phyloP scores from a whole-genome alignment of 2,329 filamentous ascomycete genomes.

The Hypoxylon sp. region DNA sequence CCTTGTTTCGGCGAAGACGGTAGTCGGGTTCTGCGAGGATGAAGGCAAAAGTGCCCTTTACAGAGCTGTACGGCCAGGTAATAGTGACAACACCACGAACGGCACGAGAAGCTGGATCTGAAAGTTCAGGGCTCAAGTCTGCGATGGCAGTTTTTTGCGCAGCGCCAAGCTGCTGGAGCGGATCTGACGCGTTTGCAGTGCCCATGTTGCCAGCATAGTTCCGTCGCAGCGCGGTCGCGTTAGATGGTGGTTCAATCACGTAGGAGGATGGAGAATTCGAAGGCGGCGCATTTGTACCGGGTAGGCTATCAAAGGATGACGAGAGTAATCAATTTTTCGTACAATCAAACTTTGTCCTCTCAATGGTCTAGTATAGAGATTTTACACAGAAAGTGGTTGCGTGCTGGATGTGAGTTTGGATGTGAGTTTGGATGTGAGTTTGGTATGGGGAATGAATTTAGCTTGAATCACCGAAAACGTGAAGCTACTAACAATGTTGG shows the following conservation, averaged over 20 bases:
- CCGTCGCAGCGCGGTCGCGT: slow-evolving; percentile 32
- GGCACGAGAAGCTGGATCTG: slow-evolving; percentile 58
- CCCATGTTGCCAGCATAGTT: slow-evolving; percentile 51
- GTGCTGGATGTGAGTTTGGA: slow-evolving; percentile 3
- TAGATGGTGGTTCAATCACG: slow-evolving; percentile 23
- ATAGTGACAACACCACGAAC: slow-evolving; percentile 84
- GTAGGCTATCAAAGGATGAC: background rate
- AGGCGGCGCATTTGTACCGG: slow-evolving; percentile 24
- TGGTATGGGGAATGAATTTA: slow-evolving; percentile 11
- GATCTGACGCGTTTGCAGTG: slow-evolving; percentile 36
- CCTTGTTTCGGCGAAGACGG: slow-evolving; percentile 80
- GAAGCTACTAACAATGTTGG: slow-evolving; percentile 24
- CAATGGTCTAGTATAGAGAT: background rate
- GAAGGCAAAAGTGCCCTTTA: slow-evolving; percentile 80
- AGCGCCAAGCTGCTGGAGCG: slow-evolving; percentile 43
- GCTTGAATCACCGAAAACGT: slow-evolving; percentile 32
- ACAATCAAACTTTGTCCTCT: background rate
- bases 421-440: background rate
- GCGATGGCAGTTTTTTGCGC: slow-evolving; percentile 67
- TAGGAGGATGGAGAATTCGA: slow-evolving; percentile 15
- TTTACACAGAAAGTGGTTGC: background rate
- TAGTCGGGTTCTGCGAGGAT: slow-evolving; percentile 89
- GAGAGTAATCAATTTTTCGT: background rate
- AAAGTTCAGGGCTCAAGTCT: slow-evolving; percentile 65
- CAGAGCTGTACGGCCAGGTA: slow-evolving; percentile 91